phyloP scores from a whole-genome alignment of 2,329 filamentous ascomycete genomes.

The Nannizzia gypsea region DNA sequence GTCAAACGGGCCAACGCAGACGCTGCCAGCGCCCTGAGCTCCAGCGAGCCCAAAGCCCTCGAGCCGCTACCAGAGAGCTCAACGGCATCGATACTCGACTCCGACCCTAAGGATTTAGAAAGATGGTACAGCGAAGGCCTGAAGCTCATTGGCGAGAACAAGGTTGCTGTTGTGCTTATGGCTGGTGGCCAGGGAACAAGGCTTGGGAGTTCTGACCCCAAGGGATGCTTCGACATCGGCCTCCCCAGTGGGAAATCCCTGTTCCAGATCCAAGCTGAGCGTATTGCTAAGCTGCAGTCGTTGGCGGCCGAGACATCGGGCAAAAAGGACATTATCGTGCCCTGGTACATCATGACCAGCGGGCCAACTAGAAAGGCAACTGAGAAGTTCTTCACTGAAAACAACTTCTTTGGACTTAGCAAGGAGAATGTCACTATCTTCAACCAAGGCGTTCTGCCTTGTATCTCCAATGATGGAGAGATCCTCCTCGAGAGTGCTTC shows the following conservation, averaged over 20 bases:
- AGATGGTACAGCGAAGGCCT: conserved; percentile 69
- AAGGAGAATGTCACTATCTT: conserved; percentile 84
- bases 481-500: conserved; percentile 85
- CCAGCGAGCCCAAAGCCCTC: conserved; percentile 34
- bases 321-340: conserved; percentile 54
- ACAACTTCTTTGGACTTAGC: conserved; percentile 81
- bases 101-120: conserved; percentile 61
- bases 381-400: conserved; percentile 81
- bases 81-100: conserved; percentile 84
- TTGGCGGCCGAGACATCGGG: conserved; percentile 62
- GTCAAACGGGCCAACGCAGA: conserved; percentile 65
- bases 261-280: conserved; percentile 95
- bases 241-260: conserved; percentile 86
- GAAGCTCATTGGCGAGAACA: conserved; percentile 54
- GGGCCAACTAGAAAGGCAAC: conserved; percentile 85
- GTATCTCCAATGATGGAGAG: conserved; percentile 95
- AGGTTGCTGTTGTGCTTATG: conserved; percentile 83
- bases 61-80: conserved; percentile 81
- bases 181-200: conserved; percentile 93
- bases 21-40: conserved; percentile 20
- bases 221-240: conserved; percentile 95
- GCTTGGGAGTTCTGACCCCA: conserved; percentile 85
- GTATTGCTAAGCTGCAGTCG: conserved; percentile 74
- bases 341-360: conserved; percentile 99
- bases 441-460: conserved; percentile 91